These are phyloP conservation scores for Lasiodiplodia hormozganensis DNA, from an alignment of 2,329 filamentous ascomycete genomes.

Conservation along the genomic window DNA sequence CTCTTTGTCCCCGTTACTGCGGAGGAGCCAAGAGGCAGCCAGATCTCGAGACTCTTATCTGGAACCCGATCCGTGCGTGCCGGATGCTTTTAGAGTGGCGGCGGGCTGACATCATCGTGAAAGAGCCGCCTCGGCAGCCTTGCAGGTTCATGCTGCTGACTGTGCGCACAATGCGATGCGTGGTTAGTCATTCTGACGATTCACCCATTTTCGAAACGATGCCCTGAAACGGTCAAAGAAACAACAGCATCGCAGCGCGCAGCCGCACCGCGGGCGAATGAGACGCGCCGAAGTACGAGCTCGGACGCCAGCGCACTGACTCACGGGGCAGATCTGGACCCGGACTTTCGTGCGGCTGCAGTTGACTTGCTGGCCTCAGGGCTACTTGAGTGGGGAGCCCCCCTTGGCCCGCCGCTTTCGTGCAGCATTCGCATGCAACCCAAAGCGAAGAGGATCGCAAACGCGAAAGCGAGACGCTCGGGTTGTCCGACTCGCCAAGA, in stretches of 20 bases:
- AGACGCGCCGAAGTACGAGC: background rate
- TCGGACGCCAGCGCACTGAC: background rate
- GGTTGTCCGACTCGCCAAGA: background rate
- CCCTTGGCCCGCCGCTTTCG: background rate
- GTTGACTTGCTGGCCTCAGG: slow-evolving; percentile 1
- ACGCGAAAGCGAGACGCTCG: slow-evolving; percentile 7
- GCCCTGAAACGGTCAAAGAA: background rate
- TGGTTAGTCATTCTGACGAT: background rate
- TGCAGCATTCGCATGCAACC: background rate
- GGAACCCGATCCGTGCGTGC: background rate
- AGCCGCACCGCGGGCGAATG: background rate
- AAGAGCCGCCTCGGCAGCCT: background rate
- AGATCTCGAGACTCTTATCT: background rate
- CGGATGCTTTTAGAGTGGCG: background rate
- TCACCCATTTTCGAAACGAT: background rate
- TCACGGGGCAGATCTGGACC: background rate
- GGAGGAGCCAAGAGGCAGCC: background rate
- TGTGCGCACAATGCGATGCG: too few species aligned
- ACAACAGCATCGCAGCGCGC: background rate
- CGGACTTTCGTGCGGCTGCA: slow-evolving; percentile 1
- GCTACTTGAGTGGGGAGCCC: background rate
- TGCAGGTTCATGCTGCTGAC: background rate
- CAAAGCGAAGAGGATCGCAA: background rate
- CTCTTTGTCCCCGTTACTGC: background rate
- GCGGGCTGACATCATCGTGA: background rate